These are phyloP conservation scores for Rhynchosporium secalis DNA, from an alignment of 2,329 filamentous ascomycete genomes.

Conservation along the genomic window DNA sequence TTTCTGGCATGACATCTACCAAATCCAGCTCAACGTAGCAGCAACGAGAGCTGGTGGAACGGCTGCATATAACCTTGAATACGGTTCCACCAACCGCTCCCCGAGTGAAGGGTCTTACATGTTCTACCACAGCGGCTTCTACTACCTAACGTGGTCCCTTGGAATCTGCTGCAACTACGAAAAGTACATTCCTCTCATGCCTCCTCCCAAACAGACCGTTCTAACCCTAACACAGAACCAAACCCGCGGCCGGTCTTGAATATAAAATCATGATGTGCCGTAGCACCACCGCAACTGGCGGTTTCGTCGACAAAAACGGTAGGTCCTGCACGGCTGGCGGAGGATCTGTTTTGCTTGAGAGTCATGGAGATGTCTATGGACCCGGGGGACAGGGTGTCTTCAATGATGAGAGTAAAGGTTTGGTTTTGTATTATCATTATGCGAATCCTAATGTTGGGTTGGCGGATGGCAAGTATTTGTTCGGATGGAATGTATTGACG, in stretches of 20 bases:
- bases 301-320: conserved; percentile 58
- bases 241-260: conserved; percentile 57
- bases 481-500: conserved; percentile 48
- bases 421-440: conserved; percentile 64
- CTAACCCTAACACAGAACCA: conserved; percentile 11
- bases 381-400: conserved; percentile 65
- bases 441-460: conserved; percentile 55
- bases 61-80: conserved; percentile 51
- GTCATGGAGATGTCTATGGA: conserved; percentile 61
- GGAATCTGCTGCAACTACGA: conserved; percentile 65
- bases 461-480: conserved; percentile 47
- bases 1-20: conserved; percentile 67
- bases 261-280: conserved; percentile 67
- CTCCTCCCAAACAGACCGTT: no score
- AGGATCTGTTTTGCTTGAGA: conserved; percentile 60
- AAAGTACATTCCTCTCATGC: conserved; percentile 21
- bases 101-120: conserved; percentile 59
- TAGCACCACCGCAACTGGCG: conserved; percentile 51
- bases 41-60: conserved; percentile 37
- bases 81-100: conserved; percentile 51
- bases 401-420: conserved; percentile 49
- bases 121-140: conserved; percentile 55
- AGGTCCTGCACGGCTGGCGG: conserved; percentile 55
- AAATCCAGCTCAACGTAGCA: conserved; percentile 50
- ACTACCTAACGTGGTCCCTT: conserved; percentile 64